phyloP scores from a whole-genome alignment of 2,329 filamentous ascomycete genomes.

The Thelonectria rubi region DNA sequence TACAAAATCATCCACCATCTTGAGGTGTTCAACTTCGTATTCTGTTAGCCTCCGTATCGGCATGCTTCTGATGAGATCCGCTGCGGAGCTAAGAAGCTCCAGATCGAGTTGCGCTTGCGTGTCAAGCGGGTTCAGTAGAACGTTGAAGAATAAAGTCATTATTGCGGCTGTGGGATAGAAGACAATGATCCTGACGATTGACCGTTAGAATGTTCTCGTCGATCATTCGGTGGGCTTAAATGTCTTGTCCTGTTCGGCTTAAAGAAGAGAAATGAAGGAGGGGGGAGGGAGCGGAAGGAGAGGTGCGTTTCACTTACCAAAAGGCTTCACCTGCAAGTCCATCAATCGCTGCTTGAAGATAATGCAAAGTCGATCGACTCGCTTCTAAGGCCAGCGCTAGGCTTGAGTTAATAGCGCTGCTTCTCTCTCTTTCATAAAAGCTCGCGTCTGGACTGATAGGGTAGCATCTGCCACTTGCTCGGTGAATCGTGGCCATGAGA shows the following conservation, averaged over 20 bases:
- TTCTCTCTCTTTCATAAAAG: slow-evolving; percentile 46
- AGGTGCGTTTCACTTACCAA: slow-evolving; percentile 47
- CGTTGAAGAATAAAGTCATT: slow-evolving; percentile 62
- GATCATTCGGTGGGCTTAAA: too few species aligned
- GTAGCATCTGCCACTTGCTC: slow-evolving; percentile 59
- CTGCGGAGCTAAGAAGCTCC: slow-evolving; percentile 52
- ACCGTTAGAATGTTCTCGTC: background rate
- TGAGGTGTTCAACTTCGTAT: slow-evolving; percentile 51
- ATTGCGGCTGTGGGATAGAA: slow-evolving; percentile 65
- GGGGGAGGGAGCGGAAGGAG: background rate
- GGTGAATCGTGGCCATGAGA: slow-evolving; percentile 62
- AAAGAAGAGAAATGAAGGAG: too few species aligned
- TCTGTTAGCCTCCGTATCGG: slow-evolving; percentile 38
- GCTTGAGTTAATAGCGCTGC: slow-evolving; percentile 58
- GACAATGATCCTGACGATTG: slow-evolving; percentile 54
- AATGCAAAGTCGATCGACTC: slow-evolving; percentile 61
- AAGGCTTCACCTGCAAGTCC: slow-evolving; percentile 56
- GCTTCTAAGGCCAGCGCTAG: slow-evolving; percentile 62
- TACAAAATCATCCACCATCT: slow-evolving; percentile 54
- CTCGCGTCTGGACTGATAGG: slow-evolving; percentile 9
- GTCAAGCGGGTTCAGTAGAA: slow-evolving; percentile 57
- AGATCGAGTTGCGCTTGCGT: slow-evolving; percentile 55
- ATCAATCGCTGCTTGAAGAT: slow-evolving; percentile 52
- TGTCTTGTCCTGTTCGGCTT: too few species aligned
- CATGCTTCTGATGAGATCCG: slow-evolving; percentile 54